Conservation (phyloP, 257 asterid genomes). For the Eucommia ulmoides region DNA sequence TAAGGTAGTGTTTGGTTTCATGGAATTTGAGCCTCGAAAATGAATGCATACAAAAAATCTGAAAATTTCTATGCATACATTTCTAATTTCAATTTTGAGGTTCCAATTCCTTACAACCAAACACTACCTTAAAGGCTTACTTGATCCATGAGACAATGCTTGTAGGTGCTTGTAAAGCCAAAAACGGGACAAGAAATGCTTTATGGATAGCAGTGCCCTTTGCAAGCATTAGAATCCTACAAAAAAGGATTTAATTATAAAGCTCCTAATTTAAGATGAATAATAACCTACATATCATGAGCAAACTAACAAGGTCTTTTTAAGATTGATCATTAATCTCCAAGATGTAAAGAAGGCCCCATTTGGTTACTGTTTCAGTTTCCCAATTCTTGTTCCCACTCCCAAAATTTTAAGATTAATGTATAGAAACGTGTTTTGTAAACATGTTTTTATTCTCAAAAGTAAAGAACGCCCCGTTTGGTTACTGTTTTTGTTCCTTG, state of each 20-base stretch:
- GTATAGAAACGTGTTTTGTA: too few species aligned
- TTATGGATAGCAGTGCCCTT: constrained; percentile 76
- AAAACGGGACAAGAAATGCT: constrained; percentile 81
- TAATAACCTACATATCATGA: neutral
- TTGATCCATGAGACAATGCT: constrained; percentile 70
- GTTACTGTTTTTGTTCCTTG: too few species aligned
- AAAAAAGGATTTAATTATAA: neutral
- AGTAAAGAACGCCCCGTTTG: too few species aligned
- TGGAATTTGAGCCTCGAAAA: constrained; percentile 1
- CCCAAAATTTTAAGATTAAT: neutral
- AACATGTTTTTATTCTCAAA: neutral
- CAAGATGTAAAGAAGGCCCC: neutral
- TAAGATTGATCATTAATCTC: neutral
- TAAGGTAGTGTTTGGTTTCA: too few species aligned
- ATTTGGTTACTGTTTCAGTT: too few species aligned
- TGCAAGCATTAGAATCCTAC: constrained; percentile 68
- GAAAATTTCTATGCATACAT: neutral
- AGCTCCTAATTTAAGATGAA: neutral
- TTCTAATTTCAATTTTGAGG: neutral
- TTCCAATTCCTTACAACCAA: neutral
- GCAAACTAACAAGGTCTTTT: neutral
- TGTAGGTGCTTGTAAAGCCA: constrained; percentile 74
- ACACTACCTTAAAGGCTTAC: constrained; percentile 27
- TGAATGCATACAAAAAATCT: neutral
- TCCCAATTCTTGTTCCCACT: neutral